Evolutionary conservation across 352 stramenopile species (phyloP), one percentile per base, ranked within the genome.

Genomic region (Blastocystis hominis): DNA sequence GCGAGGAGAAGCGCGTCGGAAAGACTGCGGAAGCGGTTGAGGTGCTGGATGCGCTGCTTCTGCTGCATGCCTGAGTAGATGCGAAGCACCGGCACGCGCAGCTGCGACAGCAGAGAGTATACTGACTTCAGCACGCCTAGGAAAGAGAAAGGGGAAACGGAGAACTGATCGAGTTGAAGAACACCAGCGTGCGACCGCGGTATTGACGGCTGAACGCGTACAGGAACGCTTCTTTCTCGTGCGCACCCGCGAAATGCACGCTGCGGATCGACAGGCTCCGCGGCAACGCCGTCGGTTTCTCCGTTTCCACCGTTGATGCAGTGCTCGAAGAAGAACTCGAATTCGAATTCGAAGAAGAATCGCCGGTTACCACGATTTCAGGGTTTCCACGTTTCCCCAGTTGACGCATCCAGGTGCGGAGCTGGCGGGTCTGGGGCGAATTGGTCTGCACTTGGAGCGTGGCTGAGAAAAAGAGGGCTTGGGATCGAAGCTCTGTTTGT

Each of bases 1-100:
- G 92, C 95, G 46, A 95, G 91, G 53, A 95, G 92, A 77, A 94
- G 94, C 88, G 93, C 96, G 81, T 91, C 91, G 24, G 89, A 89
- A 75, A 95, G 94, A 78, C 91, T 92, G 89, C 98, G 97, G 92
- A 99, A 99, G 88, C 97, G 98, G 89, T 97, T 97, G 53, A 99
- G 90, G 42, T 96, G 95, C 0, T 94, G 95, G 10, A 98, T 92
- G 40, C 97, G 95, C 90, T 98, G 98, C 1, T 95, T 94, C 91
- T 87, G 77, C 55, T 87, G 77, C 77, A 87, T 87, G 34, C 77
- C 77, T 2, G 77, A 75, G 70, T 76, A 87, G 6, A 87, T 46
- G 7, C 63, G 61, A 42, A 54, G 77, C 42, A 87, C 66, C 1
- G 77, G 44, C n/a, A 87, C 34, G 38, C 34, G 34, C 3, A 87